Conservation (phyloP, 805 yeast species). For the Naumovozyma baii region DNA sequence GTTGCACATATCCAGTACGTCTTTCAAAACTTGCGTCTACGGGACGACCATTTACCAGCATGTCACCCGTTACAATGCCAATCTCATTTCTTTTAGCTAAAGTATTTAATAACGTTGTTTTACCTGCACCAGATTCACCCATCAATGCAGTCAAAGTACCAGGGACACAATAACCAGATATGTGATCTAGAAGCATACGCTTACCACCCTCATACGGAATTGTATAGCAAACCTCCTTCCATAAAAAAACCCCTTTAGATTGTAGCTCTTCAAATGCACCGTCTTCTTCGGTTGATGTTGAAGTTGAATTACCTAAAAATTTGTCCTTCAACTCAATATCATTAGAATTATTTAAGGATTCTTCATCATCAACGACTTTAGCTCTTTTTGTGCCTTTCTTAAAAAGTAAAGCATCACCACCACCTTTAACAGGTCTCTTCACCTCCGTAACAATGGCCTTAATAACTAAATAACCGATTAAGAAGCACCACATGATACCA, state of each 20-base stretch:
- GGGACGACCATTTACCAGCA: conserved; percentile 47
- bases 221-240: conserved; percentile 62
- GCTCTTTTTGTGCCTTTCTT: conserved; percentile 37
- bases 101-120: conserved; percentile 58
- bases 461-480: conserved; percentile 14
- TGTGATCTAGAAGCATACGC: conserved; percentile 46
- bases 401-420: conserved; percentile 38
- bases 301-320: conserved; percentile 4
- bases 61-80: conserved; percentile 56
- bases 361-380: conserved; percentile 10
- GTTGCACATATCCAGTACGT: conserved; percentile 61
- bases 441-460: conserved; percentile 20
- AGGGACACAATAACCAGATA: conserved; percentile 69
- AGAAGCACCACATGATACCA: conserved; percentile 51
- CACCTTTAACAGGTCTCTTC: conserved; percentile 19
- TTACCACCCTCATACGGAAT: conserved; percentile 48
- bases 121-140: conserved; percentile 75
- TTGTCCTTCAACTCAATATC: conserved; percentile 9
- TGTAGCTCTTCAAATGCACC: conserved; percentile 22
- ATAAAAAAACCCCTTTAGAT: conserved; percentile 45
- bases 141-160: conserved; percentile 65
- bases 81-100: conserved; percentile 50
- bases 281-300: conserved; percentile 2
- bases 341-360: conserved; percentile 9
- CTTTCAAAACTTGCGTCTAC: conserved; percentile 45